phyloP scores from a whole-genome alignment of 257 asterid species.

The Misopates orontium region DNA sequence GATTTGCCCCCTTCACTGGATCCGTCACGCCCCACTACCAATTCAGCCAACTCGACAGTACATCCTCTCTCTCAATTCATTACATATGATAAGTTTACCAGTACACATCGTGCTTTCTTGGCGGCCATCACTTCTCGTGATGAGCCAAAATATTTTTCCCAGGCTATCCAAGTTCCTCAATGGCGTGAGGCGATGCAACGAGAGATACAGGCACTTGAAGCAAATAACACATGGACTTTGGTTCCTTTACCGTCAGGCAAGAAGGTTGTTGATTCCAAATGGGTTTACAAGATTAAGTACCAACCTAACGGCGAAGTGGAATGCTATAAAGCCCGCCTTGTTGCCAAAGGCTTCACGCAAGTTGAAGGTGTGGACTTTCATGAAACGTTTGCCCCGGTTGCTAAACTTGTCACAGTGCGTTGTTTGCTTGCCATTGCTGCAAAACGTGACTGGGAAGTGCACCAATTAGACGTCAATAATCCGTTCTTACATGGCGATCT shows the following conservation, averaged over 20 bases:
- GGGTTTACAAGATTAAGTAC: too few relatives aligned
- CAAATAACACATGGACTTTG: too few relatives aligned
- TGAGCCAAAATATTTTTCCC: constrained; percentile 7
- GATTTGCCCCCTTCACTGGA: too few relatives aligned
- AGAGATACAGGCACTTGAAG: not conserved
- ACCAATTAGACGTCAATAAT: not conserved
- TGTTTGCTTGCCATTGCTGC: not conserved
- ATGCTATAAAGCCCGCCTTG: too few relatives aligned
- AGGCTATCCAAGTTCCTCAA: not conserved
- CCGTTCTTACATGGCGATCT: not conserved
- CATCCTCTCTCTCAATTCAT: not conserved
- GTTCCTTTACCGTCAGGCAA: too few relatives aligned
- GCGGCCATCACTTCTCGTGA: constrained; percentile 15
- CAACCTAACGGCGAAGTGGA: too few relatives aligned
- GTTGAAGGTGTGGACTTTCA: not conserved
- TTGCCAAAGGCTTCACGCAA: constrained; percentile 1
- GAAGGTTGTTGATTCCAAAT: too few relatives aligned
- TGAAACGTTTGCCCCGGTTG: not conserved
- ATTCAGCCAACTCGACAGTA: too few relatives aligned
- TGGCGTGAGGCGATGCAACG: constrained; percentile 18
- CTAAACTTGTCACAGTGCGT: not conserved
- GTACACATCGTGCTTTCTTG: not conserved
- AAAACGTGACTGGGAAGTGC: not conserved
- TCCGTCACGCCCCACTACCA: too few relatives aligned
- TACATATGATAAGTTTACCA: not conserved